A percentile compares a stretch with the other conserved stretches of the same genome.
Evolutionary conservation across 345 rosid species (phyloP).

Genomic region (Acer yangbiense): DNA sequence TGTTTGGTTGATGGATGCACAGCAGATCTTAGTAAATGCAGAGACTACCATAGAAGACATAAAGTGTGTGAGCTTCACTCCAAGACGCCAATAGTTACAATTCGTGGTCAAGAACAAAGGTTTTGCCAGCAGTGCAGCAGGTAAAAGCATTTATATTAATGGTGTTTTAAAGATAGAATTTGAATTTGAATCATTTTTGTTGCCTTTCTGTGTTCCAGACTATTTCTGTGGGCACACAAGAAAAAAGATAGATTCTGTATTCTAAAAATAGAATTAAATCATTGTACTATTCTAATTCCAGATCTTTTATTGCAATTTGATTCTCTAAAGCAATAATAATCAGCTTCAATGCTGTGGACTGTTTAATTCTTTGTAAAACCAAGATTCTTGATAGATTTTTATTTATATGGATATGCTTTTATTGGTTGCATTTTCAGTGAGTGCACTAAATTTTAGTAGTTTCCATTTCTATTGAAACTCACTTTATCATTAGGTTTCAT

Average conservation of each 20-base stretch:
- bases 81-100: constrained; percentile 58
- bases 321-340: background rate
- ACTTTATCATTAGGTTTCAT: constrained; percentile 54
- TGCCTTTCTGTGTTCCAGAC: background rate
- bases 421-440: background rate
- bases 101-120: constrained; percentile 61
- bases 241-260: background rate
- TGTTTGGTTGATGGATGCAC: constrained; percentile 82
- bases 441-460: background rate
- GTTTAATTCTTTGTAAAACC: background rate
- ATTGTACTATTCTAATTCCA: background rate
- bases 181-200: background rate
- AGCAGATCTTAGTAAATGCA: constrained; percentile 65
- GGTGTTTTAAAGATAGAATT: background rate
- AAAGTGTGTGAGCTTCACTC: constrained; percentile 77
- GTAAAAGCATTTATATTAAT: constrained; percentile 28
- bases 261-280: background rate
- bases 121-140: constrained; percentile 94
- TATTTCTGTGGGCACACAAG: background rate
- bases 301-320: background rate
- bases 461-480: constrained; percentile 3
- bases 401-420: background rate
- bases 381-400: background rate
- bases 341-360: background rate
- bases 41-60: constrained; percentile 77